These are phyloP conservation scores for Erodium moschatum DNA, from an alignment of 441 rosid species.

Conservation along the genomic window DNA sequence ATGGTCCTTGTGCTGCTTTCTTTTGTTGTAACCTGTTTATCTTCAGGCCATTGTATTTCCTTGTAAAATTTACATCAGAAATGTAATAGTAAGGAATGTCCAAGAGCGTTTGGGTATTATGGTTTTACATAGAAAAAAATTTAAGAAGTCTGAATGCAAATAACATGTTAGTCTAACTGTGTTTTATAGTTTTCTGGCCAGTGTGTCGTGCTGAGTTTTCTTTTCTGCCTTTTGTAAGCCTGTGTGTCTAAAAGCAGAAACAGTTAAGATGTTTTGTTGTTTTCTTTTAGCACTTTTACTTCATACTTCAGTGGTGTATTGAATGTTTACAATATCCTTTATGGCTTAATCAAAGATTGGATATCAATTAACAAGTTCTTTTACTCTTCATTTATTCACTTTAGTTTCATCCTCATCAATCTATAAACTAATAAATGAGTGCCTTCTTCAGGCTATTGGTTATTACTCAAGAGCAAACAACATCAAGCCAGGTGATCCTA, in stretches of 20 bases:
- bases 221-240: background rate
- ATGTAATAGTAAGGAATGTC: background rate
- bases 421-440: slow-evolving; percentile 16
- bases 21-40: background rate
- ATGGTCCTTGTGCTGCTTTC: background rate
- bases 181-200: slow-evolving; percentile 1
- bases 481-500: slow-evolving; percentile 62
- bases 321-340: background rate
- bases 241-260: background rate
- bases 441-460: slow-evolving; percentile 50
- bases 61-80: background rate
- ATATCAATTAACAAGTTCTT: background rate
- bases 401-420: slow-evolving; percentile 8
- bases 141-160: background rate
- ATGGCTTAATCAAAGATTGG: background rate
- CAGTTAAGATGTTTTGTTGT: background rate
- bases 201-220: background rate
- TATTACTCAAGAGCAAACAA: slow-evolving; percentile 68
- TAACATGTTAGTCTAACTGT: background rate
- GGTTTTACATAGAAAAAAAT: background rate
- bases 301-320: background rate
- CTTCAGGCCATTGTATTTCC: background rate
- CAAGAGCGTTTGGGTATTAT: slow-evolving; percentile 1
- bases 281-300: background rate
- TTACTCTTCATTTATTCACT: slow-evolving; percentile 8